Conservation (phyloP, 2,329 filamentous ascomycete species). For the Diplodia intermedia region DNA sequence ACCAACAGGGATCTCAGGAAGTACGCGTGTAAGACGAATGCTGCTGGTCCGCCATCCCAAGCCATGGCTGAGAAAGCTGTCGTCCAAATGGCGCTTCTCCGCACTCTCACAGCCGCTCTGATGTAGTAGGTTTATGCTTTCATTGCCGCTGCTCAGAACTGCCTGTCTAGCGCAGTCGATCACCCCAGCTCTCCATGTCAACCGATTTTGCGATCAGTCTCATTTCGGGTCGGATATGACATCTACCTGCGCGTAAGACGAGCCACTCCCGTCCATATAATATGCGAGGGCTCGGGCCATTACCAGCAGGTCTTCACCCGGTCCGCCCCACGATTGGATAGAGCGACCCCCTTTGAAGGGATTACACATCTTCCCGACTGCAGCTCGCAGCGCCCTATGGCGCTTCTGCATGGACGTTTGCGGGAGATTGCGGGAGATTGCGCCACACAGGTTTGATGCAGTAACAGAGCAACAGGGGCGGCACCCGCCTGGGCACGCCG, state of each 20-base stretch:
- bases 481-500: slow-evolving; percentile 4
- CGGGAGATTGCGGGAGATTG: slow-evolving; percentile 10
- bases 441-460: slow-evolving; percentile 5
- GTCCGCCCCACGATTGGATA: not conserved
- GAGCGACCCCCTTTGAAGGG: slow-evolving; percentile 9
- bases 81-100: slow-evolving; percentile 27
- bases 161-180: slow-evolving; percentile 17
- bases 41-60: not conserved
- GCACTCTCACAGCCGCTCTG: slow-evolving; percentile 8
- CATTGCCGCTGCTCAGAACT: slow-evolving; percentile 6
- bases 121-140: slow-evolving; percentile 2
- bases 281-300: not conserved
- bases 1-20: slow-evolving; percentile 6
- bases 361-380: not conserved
- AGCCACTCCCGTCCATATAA: slow-evolving; percentile 18
- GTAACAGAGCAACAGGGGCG: slow-evolving; percentile 12
- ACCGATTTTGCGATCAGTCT: slow-evolving; percentile 13
- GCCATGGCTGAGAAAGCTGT: slow-evolving; percentile 10
- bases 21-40: slow-evolving; percentile 21
- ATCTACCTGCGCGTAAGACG: slow-evolving; percentile 22
- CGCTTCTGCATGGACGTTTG: slow-evolving; percentile 16
- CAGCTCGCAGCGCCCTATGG: not conserved
- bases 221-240: slow-evolving; percentile 23
- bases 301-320: slow-evolving; percentile 5
- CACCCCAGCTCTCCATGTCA: slow-evolving; percentile 8